Conservation (phyloP, 2,329 filamentous ascomycete genomes). For the Dothistroma pini region DNA sequence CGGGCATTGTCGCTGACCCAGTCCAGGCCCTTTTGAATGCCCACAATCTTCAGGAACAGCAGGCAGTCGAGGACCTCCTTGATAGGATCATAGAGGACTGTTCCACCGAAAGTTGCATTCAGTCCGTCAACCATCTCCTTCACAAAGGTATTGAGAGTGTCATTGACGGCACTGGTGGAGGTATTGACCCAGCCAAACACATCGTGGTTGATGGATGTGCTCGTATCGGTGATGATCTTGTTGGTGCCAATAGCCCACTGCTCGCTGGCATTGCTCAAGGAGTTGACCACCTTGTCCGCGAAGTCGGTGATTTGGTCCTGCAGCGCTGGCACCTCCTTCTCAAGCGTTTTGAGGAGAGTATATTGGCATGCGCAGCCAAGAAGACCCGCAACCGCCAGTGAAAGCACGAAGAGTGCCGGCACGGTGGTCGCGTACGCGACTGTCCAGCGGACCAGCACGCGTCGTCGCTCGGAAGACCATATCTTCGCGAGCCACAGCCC, state of each 20-base stretch:
- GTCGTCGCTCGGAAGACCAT: conserved; percentile 61
- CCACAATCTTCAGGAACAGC: conserved; percentile 80
- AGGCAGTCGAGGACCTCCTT: conserved; percentile 79
- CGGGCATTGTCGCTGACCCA: conserved; percentile 89
- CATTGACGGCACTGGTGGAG: conserved; percentile 76
- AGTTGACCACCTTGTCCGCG: conserved; percentile 70
- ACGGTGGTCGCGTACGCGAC: conserved; percentile 83
- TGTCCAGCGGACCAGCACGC: conserved; percentile 75
- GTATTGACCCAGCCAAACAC: conserved; percentile 84
- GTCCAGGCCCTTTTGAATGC: conserved; percentile 81
- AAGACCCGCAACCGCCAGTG: conserved; percentile 75
- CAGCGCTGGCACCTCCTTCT: conserved; percentile 72
- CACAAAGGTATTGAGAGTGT: conserved; percentile 79
- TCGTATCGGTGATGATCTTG: conserved; percentile 61
- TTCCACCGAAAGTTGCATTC: conserved; percentile 75
- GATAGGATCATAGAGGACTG: conserved; percentile 73
- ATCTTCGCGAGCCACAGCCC: conserved; percentile 68
- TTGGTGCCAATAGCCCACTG: conserved; percentile 77
- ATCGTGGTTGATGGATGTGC: conserved; percentile 73
- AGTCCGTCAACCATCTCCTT: conserved; percentile 71
- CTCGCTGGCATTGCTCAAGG: conserved; percentile 68
- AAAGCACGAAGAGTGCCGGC: conserved; percentile 80
- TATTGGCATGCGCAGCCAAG: conserved; percentile 80
- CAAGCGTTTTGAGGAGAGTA: conserved; percentile 67
- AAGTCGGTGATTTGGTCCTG: conserved; percentile 73